phyloP scores from a whole-genome alignment of 768 basidiomycete genomes.

The Naganishia antarctica region DNA sequence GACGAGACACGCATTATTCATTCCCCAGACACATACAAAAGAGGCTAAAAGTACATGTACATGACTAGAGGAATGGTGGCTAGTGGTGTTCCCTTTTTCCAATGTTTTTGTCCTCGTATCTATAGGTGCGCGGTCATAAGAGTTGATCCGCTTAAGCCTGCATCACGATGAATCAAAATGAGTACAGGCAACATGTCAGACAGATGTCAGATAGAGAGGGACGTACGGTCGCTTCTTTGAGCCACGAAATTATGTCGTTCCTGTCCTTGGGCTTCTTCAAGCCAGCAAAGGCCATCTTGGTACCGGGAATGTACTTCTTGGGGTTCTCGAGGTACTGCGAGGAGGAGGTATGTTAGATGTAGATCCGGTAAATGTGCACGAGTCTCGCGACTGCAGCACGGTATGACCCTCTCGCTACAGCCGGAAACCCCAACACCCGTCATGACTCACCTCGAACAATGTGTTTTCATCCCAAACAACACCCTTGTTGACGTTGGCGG shows the following conservation, averaged over 20 bases:
- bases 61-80: neutral
- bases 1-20: conserved; percentile 4
- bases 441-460: conserved; percentile 63
- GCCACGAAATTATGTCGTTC: conserved; percentile 80
- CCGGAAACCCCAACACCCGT: neutral
- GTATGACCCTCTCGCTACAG: no score
- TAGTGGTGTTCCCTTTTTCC: conserved; percentile 4
- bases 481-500: conserved; percentile 93
- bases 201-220: neutral
- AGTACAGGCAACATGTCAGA: neutral
- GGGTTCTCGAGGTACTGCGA: conserved; percentile 65
- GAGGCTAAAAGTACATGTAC: conserved; percentile 20
- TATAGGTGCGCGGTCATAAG: conserved; percentile 3
- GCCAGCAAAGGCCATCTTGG: conserved; percentile 98
- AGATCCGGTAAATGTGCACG: no score
- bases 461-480: conserved; percentile 78
- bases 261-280: conserved; percentile 98
- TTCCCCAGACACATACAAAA: conserved; percentile 17
- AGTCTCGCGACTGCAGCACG: no score
- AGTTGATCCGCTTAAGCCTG: conserved; percentile 19
- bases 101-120: conserved; percentile 10
- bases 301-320: conserved; percentile 91
- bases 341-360: no score
- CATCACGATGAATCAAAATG: no score
- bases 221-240: conserved; percentile 42